phyloP scores from a whole-genome alignment of 2,329 filamentous ascomycete species.

The Rutstroemia sydowiana region DNA sequence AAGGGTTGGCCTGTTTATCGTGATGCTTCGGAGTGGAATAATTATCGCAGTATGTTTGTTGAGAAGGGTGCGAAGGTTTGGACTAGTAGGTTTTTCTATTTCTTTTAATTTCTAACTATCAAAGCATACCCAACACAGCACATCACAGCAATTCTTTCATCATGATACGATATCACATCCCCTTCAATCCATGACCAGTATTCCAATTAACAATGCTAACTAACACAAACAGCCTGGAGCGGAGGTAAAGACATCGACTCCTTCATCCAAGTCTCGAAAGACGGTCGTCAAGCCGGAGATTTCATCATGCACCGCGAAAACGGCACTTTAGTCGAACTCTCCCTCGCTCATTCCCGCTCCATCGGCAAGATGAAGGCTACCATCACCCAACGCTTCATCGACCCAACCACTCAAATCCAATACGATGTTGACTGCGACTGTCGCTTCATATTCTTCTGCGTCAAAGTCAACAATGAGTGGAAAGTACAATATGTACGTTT shows the following conservation, averaged over 20 bases:
- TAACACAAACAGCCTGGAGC: conserved; percentile 39
- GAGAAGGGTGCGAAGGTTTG: neutral
- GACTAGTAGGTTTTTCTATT: neutral
- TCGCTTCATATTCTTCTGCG: conserved; percentile 35
- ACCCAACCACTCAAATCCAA: conserved; percentile 22
- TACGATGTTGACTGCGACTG: conserved; percentile 39
- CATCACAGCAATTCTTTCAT: no score
- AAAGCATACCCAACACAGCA: no score
- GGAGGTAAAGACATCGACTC: conserved; percentile 35
- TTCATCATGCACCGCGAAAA: conserved; percentile 39
- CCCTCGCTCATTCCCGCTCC: conserved; percentile 32
- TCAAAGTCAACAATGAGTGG: neutral
- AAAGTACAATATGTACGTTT: neutral
- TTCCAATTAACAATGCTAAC: neutral
- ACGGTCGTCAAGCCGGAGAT: conserved; percentile 34
- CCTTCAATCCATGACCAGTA: neutral
- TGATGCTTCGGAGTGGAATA: conserved; percentile 41
- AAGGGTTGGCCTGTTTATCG: neutral
- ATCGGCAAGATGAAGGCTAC: conserved; percentile 44
- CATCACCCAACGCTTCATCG: conserved; percentile 41
- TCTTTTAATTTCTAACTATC: neutral
- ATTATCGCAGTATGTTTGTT: conserved; percentile 24
- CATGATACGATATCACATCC: no score
- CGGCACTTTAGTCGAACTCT: conserved; percentile 34
- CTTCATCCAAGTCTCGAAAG: conserved; percentile 34